phyloP scores from a whole-genome alignment of 2,329 filamentous ascomycete species.

The Monosporascus sp. region DNA sequence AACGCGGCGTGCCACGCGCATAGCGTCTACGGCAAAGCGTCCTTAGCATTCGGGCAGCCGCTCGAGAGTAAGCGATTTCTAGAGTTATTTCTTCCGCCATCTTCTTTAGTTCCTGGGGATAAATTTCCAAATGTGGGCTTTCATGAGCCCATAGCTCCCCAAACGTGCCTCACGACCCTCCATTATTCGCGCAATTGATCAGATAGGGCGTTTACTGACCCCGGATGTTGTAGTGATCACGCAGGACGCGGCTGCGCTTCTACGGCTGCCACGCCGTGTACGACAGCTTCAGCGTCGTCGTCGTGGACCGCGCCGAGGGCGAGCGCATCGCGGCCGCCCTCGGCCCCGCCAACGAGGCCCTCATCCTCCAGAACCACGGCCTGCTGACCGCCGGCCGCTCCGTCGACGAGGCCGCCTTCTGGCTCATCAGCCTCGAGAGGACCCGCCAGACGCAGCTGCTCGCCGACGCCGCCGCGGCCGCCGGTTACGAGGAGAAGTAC shows the following conservation, averaged over 20 bases:
- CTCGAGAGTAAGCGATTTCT: too few relatives aligned
- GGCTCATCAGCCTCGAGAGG: constrained; percentile 37
- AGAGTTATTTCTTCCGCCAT: too few relatives aligned
- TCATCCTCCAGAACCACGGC: constrained; percentile 39
- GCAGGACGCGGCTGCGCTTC: constrained; percentile 50
- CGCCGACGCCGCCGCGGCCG: constrained; percentile 19
- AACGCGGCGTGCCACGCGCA: constrained; percentile 55
- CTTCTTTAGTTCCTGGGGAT: too few relatives aligned
- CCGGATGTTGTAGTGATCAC: too few relatives aligned
- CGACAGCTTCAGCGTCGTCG: constrained; percentile 26
- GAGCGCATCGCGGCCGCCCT: constrained; percentile 33
- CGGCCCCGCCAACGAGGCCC: constrained; percentile 34
- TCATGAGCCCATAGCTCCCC: too few relatives aligned
- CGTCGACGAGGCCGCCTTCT: constrained; percentile 38
- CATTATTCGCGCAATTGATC: too few relatives aligned
- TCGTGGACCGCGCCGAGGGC: constrained; percentile 37
- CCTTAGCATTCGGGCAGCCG: constrained; percentile 49
- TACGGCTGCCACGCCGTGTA: constrained; percentile 36
- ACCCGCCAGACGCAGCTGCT: constrained; percentile 32
- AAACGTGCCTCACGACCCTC: too few relatives aligned
- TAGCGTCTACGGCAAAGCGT: constrained; percentile 51
- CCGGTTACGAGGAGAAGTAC: constrained; percentile 2
- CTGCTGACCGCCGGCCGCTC: constrained; percentile 36
- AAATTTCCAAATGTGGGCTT: too few relatives aligned
- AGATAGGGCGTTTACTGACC: too few relatives aligned